Conservation (phyloP, 257 asterid species). For the Solanum pimpinellifolium region DNA sequence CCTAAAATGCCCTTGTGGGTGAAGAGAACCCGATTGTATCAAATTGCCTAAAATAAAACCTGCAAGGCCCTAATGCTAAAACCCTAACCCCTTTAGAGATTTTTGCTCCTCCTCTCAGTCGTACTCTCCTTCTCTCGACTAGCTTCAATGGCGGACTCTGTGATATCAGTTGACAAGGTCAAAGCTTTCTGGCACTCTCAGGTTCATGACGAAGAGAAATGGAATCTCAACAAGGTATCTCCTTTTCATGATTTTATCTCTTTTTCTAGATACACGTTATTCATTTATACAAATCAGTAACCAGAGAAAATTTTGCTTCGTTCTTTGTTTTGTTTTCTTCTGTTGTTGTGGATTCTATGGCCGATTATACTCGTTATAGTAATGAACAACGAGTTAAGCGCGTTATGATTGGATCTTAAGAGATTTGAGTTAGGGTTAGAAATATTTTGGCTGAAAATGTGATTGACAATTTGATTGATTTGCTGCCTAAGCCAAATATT, state of each 20-base stretch:
- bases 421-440: background rate
- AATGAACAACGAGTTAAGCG: background rate
- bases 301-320: background rate
- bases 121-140: background rate
- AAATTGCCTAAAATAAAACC: background rate
- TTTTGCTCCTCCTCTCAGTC: background rate
- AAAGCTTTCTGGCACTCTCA: conserved; percentile 74
- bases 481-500: background rate
- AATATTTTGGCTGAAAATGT: background rate
- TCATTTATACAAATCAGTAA: background rate
- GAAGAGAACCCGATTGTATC: background rate
- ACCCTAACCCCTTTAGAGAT: background rate
- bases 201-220: conserved; percentile 66
- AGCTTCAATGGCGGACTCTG: conserved; percentile 39
- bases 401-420: background rate
- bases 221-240: conserved; percentile 70
- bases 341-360: background rate
- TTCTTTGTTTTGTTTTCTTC: background rate
- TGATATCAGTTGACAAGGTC: conserved; percentile 46
- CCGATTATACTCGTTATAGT: background rate
- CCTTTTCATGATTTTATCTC: background rate
- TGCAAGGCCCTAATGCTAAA: background rate
- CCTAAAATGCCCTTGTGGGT: background rate
- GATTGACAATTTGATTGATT: background rate
- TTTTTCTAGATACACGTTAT: background rate